Conservation (phyloP, 805 yeast genomes). For the Metschnikowia picachoensis region DNA sequence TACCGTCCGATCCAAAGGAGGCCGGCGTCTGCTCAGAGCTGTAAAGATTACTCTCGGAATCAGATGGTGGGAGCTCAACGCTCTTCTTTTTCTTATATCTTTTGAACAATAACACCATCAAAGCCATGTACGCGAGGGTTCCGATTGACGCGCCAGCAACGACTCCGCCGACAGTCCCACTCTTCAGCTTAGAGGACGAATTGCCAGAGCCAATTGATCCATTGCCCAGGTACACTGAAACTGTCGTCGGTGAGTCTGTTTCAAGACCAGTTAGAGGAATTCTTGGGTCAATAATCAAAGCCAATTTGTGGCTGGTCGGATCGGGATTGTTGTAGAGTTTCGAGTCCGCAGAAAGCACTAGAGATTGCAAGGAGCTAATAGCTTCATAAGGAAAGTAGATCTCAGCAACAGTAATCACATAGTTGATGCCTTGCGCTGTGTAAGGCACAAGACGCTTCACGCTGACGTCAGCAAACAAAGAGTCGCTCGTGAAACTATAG, state of each 20-base stretch:
- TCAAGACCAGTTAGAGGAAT: constrained; percentile 53
- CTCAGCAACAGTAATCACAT: constrained; percentile 84
- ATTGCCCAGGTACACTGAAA: constrained; percentile 16
- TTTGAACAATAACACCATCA: constrained; percentile 54
- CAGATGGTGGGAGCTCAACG: constrained; percentile 39
- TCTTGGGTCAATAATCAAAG: constrained; percentile 66
- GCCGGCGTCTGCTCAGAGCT: constrained; percentile 5
- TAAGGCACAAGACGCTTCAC: constrained; percentile 76
- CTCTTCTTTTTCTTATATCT: constrained; percentile 42
- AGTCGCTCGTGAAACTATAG: constrained; percentile 49
- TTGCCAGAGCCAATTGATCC: constrained; percentile 34
- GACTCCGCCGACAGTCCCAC: constrained; percentile 63
- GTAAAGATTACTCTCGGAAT: constrained; percentile 35
- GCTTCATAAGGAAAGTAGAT: constrained; percentile 67
- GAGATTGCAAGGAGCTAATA: constrained; percentile 46
- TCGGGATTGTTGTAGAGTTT: constrained; percentile 57
- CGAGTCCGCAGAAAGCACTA: constrained; percentile 52
- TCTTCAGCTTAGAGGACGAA: constrained; percentile 15
- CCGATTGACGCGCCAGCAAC: constrained; percentile 84
- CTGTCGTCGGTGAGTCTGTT: constrained; percentile 12
- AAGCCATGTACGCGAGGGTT: constrained; percentile 57
- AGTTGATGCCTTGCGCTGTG: constrained; percentile 46
- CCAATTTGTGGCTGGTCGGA: constrained; percentile 52
- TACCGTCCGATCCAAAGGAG: constrained; percentile 27
- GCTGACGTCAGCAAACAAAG: constrained; percentile 38